Base-by-base conservation (phyloP, 2,329 filamentous ascomycete species). In the Exophiala mesophila region DNA sequence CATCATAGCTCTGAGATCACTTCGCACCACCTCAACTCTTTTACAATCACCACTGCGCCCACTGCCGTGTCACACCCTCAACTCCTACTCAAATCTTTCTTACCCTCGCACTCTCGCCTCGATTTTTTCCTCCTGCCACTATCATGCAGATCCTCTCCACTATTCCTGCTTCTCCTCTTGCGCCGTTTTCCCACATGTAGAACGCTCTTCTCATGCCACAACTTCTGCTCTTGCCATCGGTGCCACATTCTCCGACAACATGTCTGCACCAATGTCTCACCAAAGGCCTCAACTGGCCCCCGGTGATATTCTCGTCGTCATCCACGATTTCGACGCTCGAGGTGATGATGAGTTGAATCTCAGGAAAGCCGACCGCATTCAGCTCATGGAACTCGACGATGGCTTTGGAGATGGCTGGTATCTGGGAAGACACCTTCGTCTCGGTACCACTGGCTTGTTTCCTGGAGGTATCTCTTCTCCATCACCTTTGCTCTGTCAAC, bases 331-430 rank as follows among this genome's bases (percentile, higher is more conserved):
- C 64, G 73, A 82, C 55, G 89, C 90, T 44, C 82, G 92, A 55
- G 94, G 88, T 64, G 84, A 86, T 44, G 92, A 98, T 67, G 92
- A 98, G 72, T 74, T 98, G 59, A 94, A 80, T 56, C 74, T 98
- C 53, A 73, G 79, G 41, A 94, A 94, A 60, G 89, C 77, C 34
- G 77, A 82, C 56, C 73, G 74, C 54, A 74, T 82, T 52, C 72
- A 80, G 61, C 65, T 82, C 40, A 72, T 81, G 21, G 78, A 82
- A 62, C 66, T 78, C 50, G 78, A 82, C 59, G 78, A 82, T 54
- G 78, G 80, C 53, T 82, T 82, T 60, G 76, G 76, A 48, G 78
- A 82, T 63, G 78, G 78, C 49, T 80, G 76, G 78, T 82, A 78
- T 59, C 63, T 82, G 48, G 78, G 70, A n/a, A 67, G 67, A 52